Base-by-base conservation (phyloP, 106 monocot genomes). In the Triglochin maritima region DNA sequence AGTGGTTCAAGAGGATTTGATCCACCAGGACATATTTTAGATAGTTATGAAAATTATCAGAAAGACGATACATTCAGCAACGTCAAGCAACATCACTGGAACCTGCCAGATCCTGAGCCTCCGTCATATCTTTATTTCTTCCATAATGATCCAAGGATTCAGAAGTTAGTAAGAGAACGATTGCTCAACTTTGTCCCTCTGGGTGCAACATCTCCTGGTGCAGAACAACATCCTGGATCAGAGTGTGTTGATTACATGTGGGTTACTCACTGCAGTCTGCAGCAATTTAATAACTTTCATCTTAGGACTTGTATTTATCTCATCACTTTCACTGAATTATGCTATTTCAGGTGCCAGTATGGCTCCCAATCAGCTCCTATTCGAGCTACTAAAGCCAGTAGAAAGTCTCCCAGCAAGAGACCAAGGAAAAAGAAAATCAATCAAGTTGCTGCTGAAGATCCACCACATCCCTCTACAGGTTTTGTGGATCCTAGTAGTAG, bases 191-290 rank as follows among this genome's bases (percentile, higher is more conserved):
- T 92, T 76, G 42, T 57, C 72, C 92, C 88, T 77, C 67, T 88
- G 73, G 82, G 88, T 16, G 12, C 60, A 47, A 62, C 58, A 48
- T 72, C 73, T 72, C 46, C 29, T 15, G 57, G 54, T 67, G 80
- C 67, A 58, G 57, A 57, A 50, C 74, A 69, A 51, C 79, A 78
- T 9, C 63, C 3, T 74, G 72, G 60, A 56, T 47, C 64, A 50
- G 74, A 79, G 60, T 72, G 71, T 15, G 46, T 98, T 75, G 74
- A 83, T 70, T 84, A 92, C 66, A 92, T 82, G 98, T 98, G 82
- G 67, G 44, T 15, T 47, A 42, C 9, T 12, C 7, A 6, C 5
- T 66, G 17, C 4, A 49, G 6, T 29, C 7, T 14, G 4, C 6
- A 3, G 3, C 47, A n/a, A n/a, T 7, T 11, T 46, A 16, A 64